These are phyloP conservation scores for Luzula sylvatica DNA, from an alignment of 176 grass and related monocot species.

Conservation along the genomic window DNA sequence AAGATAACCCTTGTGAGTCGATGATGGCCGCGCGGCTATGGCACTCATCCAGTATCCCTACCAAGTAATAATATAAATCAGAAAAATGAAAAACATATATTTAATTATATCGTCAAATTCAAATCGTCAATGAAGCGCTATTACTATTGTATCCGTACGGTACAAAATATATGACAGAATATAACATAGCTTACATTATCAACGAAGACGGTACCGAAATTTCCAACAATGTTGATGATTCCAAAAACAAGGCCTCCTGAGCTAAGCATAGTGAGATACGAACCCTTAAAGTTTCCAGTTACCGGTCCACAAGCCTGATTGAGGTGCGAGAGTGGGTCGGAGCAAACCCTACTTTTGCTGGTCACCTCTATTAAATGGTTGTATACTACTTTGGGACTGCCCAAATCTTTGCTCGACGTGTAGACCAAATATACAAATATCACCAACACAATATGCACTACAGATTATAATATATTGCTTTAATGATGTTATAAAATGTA, in stretches of 20 bases:
- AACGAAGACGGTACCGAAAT: slow-evolving; percentile 72
- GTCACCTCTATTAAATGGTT: slow-evolving; percentile 37
- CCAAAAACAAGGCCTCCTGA: slow-evolving; percentile 70
- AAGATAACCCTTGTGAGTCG: slow-evolving; percentile 68
- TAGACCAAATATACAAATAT: slow-evolving; percentile 66
- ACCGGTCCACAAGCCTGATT: slow-evolving; percentile 60
- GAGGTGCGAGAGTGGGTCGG: slow-evolving; percentile 30
- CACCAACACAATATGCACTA: slow-evolving; percentile 58
- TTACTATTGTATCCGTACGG: too few relatives aligned
- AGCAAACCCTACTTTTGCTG: slow-evolving; percentile 33
- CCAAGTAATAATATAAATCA: not conserved
- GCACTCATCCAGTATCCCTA: slow-evolving; percentile 83
- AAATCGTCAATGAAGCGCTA: too few relatives aligned
- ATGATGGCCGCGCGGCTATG: slow-evolving; percentile 58
- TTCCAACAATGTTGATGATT: slow-evolving; percentile 70
- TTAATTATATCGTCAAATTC: too few relatives aligned
- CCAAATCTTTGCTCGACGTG: slow-evolving; percentile 36
- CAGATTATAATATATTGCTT: slow-evolving; percentile 2
- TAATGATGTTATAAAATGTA: too few relatives aligned
- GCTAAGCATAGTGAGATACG: slow-evolving; percentile 78
- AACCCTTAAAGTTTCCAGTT: slow-evolving; percentile 53
- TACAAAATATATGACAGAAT: not conserved
- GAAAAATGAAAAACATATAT: too few relatives aligned
- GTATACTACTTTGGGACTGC: slow-evolving; percentile 51
- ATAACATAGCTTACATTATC: slow-evolving; percentile 41